phyloP scores from a whole-genome alignment of 2,329 filamentous ascomycete genomes.

The Chalaropsis thielavioides region DNA sequence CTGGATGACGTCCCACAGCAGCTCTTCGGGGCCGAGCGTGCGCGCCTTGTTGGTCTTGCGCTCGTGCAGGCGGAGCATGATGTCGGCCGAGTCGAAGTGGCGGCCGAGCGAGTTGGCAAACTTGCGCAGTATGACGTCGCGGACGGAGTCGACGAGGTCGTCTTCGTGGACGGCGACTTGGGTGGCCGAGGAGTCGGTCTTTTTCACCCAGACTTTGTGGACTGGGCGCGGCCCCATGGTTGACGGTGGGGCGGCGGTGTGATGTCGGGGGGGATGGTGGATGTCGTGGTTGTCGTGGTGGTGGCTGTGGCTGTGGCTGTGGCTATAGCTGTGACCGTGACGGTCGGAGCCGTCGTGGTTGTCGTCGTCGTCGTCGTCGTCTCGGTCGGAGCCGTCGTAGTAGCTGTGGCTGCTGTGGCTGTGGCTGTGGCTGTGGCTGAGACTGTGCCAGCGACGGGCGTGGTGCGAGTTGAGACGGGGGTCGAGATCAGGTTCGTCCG shows the following conservation, averaged over 20 bases:
- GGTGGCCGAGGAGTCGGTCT: constrained; percentile 72
- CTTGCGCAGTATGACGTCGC: constrained; percentile 82
- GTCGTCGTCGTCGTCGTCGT: background rate
- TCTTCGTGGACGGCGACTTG: constrained; percentile 73
- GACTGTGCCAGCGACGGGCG: too few relatives aligned
- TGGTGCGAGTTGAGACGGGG: too few relatives aligned
- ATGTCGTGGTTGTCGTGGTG: constrained; percentile 35
- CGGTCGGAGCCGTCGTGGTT: constrained; percentile 20
- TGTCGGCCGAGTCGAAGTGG: constrained; percentile 80
- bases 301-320: too few relatives aligned
- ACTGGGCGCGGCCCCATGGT: constrained; percentile 33
- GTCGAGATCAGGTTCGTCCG: too few relatives aligned
- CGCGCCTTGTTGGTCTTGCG: constrained; percentile 48
- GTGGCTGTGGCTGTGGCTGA: background rate
- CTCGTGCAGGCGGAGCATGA: constrained; percentile 63
- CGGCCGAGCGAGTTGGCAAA: constrained; percentile 85
- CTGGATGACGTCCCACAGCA: constrained; percentile 63
- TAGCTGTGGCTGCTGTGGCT: background rate
- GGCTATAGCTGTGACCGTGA: too few relatives aligned
- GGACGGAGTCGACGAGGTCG: constrained; percentile 85
- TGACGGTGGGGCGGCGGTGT: constrained; percentile 25
- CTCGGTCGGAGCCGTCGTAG: background rate
- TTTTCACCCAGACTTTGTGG: constrained; percentile 89
- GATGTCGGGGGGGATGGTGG: constrained; percentile 28
- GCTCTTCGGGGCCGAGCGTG: constrained; percentile 70